phyloP scores from a whole-genome alignment of 805 yeast species.

The Tetrapisispora iriomotensis region DNA sequence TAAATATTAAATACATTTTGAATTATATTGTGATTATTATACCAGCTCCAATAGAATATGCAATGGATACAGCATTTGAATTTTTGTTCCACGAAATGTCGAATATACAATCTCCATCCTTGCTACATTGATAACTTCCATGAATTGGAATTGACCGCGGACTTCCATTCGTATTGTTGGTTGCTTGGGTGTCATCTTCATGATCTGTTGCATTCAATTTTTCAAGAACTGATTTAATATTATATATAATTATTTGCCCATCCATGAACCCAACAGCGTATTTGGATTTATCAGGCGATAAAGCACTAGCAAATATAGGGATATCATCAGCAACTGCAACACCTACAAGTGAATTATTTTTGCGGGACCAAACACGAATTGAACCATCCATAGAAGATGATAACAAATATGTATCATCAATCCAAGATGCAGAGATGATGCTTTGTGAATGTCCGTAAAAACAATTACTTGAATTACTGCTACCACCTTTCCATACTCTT shows the following conservation, averaged over 20 bases:
- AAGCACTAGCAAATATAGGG: slow-evolving; percentile 44
- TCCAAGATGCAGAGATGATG: slow-evolving; percentile 48
- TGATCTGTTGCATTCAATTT: not conserved
- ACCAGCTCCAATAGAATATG: slow-evolving; percentile 28
- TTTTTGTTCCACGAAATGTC: slow-evolving; percentile 30
- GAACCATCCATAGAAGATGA: slow-evolving; percentile 65
- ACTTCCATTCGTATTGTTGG: not conserved
- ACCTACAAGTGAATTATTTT: slow-evolving; percentile 15
- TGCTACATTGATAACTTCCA: slow-evolving; percentile 18
- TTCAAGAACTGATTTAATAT: slow-evolving; percentile 10
- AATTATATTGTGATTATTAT: slow-evolving; percentile 13
- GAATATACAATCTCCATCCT: slow-evolving; percentile 22
- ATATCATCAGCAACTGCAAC: slow-evolving; percentile 36
- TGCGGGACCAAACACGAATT: slow-evolving; percentile 51
- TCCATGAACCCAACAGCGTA: slow-evolving; percentile 59
- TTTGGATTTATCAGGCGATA: slow-evolving; percentile 41
- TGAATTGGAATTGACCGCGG: slow-evolving; percentile 21
- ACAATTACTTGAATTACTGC: slow-evolving; percentile 41
- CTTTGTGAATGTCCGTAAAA: slow-evolving; percentile 50
- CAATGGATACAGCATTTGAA: slow-evolving; percentile 22
- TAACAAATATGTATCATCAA: slow-evolving; percentile 32
- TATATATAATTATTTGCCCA: slow-evolving; percentile 50
- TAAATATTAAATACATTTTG: too few species aligned
- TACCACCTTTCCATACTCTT: slow-evolving; percentile 65
- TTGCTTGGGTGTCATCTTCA: not conserved